These are phyloP conservation scores for Actinomortierella wolfii DNA, from an alignment of 371 early-diverging fungal species.

Conservation along the genomic window DNA sequence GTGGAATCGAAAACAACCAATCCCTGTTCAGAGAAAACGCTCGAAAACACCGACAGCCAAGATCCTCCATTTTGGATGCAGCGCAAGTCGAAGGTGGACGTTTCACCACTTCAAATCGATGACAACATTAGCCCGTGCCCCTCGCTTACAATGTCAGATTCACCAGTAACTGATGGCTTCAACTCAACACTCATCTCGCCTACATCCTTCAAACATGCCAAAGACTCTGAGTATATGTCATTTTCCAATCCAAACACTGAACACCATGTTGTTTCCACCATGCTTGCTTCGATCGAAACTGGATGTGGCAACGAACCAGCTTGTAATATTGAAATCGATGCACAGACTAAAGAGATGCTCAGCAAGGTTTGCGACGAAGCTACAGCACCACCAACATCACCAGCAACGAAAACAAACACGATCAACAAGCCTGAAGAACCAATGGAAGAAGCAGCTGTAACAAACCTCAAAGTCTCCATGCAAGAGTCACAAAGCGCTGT, in stretches of 20 bases:
- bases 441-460: no score
- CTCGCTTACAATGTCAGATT: not conserved
- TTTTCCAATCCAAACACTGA: not conserved
- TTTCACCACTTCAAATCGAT: not conserved
- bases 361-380: not conserved
- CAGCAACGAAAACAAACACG: no score
- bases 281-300: not conserved
- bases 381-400: not conserved
- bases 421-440: no score
- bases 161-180: not conserved
- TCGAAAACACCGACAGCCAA: not conserved
- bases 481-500: no score
- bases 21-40: not conserved
- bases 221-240: slow-evolving; percentile 22
- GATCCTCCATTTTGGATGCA: not conserved
- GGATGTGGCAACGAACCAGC: not conserved
- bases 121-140: not conserved
- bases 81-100: not conserved
- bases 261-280: not conserved
- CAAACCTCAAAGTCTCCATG: no score
- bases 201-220: slow-evolving; percentile 6
- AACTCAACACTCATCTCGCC: slow-evolving; percentile 14
- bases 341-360: not conserved
- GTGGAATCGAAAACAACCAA: not conserved
- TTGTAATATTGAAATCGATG: not conserved